Percentiles rank a stretch among this genome's conserved stretches.
These are phyloP conservation scores for Stachybotrys echinatus DNA, from an alignment of 2,329 filamentous ascomycete genomes.

Conservation along the genomic window DNA sequence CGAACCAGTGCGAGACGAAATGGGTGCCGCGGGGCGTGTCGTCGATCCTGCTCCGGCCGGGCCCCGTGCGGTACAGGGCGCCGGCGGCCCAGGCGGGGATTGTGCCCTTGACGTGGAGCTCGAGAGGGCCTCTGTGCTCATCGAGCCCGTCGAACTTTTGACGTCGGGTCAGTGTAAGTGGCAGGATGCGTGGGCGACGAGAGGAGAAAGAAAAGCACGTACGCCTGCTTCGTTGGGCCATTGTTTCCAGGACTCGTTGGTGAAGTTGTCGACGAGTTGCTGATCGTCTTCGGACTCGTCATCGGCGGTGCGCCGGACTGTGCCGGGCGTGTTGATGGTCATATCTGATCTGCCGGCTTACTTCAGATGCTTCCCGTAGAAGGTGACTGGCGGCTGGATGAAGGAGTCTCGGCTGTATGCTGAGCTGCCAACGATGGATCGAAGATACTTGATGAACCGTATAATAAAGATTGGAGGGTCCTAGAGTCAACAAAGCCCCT, in stretches of 20 bases:
- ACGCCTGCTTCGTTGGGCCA: slow-evolving; percentile 46
- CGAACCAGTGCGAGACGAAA: slow-evolving; percentile 72
- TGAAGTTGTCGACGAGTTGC: slow-evolving; percentile 17
- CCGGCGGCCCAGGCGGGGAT: slow-evolving; percentile 71
- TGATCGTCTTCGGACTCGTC: slow-evolving; percentile 19
- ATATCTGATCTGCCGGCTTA: slow-evolving; percentile 7
- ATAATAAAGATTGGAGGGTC: not conserved
- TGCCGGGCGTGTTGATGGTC: slow-evolving; percentile 19
- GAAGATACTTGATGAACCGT: not conserved
- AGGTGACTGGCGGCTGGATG: not conserved
- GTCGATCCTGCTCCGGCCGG: slow-evolving; percentile 59
- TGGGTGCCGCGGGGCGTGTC: slow-evolving; percentile 53
- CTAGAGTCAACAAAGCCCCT: not conserved
- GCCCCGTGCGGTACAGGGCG: slow-evolving; percentile 68
- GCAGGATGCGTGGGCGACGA: not conserved
- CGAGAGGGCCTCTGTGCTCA: slow-evolving; percentile 60
- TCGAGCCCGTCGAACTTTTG: slow-evolving; percentile 61
- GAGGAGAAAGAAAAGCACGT: slow-evolving; percentile 8
- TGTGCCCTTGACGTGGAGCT: slow-evolving; percentile 55
- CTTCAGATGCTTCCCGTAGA: not conserved
- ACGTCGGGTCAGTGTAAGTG: not conserved
- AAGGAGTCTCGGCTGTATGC: not conserved
- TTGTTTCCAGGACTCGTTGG: slow-evolving; percentile 27
- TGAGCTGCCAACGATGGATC: too few relatives aligned
- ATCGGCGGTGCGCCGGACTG: slow-evolving; percentile 18